Conservation (phyloP, 2,329 filamentous ascomycete species). For the Chalaropsis ovoidea region DNA sequence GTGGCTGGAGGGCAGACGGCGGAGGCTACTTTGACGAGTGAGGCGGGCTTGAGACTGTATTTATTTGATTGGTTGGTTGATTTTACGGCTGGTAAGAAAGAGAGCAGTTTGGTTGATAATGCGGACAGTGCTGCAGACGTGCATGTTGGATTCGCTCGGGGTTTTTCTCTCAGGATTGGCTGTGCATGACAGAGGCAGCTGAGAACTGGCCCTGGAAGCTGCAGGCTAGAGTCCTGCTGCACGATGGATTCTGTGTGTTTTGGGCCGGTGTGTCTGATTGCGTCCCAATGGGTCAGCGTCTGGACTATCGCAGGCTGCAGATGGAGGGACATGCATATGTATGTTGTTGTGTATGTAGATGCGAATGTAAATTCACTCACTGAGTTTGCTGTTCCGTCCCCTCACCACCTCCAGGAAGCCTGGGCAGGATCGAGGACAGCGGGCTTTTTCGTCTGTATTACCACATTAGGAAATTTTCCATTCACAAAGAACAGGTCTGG, state of each 20-base stretch:
- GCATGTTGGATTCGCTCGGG: neutral
- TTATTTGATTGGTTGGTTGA: neutral
- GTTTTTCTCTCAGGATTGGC: neutral
- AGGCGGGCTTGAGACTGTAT: neutral
- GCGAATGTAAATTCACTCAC: neutral
- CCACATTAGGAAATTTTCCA: neutral
- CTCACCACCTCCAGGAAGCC: neutral
- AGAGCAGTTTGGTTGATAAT: neutral
- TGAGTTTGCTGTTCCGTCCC: neutral
- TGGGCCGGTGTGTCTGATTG: neutral
- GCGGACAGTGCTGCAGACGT: neutral
- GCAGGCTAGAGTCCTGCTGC: neutral
- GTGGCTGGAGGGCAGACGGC: neutral
- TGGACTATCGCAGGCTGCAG: too few species aligned
- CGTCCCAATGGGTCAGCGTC: neutral
- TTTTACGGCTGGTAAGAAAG: neutral
- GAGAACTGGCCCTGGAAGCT: conserved; percentile 5
- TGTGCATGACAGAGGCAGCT: conserved; percentile 11
- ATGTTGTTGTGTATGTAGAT: neutral
- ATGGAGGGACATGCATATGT: too few species aligned
- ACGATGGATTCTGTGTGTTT: neutral
- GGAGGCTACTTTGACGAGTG: neutral
- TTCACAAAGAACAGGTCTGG: neutral
- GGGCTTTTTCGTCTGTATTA: conserved; percentile 5
- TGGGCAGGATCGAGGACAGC: neutral